Evolutionary conservation across 2,329 filamentous ascomycete species (phyloP), one percentile per base, ranked within the genome.

Genomic region (Xylariales sp.): DNA sequence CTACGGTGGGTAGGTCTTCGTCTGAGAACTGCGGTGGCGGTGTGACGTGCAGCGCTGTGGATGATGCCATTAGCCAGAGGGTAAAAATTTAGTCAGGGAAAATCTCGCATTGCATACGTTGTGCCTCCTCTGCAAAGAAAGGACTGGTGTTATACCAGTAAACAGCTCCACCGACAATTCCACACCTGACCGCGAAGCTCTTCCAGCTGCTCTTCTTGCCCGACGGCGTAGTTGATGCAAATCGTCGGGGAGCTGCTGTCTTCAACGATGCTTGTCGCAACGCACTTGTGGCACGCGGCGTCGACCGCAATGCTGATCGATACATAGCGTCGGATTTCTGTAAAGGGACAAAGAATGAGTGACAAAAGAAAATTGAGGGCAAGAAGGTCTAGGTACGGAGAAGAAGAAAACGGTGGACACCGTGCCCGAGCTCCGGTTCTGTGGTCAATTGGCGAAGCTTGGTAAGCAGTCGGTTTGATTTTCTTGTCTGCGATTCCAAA

Each of bases 101-200:
- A 33, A 11, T 38, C 29, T 27, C 10, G 28, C 29, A 42, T 46
- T 49, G 65, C 84, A 50, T 75, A 95, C 89, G 75, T 51, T 76
- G 65, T 24, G 81, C 77, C 62, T 94, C 84, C 53, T 96, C 88
- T 13, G 89, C 86, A 62, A 97, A 97, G 16, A 88, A 72, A 38
- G 81, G 77, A 55, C 84, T 91, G 6, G 89, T 96, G 69, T 89
- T 95, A 64, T 97, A 98, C 65, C 87, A 96, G 68, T 97, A 98
- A 34, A 97, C 67, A 31, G 83, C 81, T 15, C 76, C 88, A 42
- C 70, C 73, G 1, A 88, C 90, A 40, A 93, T 58, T 48, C 81
- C 87, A 78, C 88, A 84, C 68, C 91, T 77, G 53, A 78, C 60
- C 4, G 73, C 74, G 36, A 81, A 73, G 60, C 81, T 84, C 74